These are phyloP conservation scores for Bondarzewia mesenterica DNA, from an alignment of 1,284 basidiomycete species.

Conservation along the genomic window DNA sequence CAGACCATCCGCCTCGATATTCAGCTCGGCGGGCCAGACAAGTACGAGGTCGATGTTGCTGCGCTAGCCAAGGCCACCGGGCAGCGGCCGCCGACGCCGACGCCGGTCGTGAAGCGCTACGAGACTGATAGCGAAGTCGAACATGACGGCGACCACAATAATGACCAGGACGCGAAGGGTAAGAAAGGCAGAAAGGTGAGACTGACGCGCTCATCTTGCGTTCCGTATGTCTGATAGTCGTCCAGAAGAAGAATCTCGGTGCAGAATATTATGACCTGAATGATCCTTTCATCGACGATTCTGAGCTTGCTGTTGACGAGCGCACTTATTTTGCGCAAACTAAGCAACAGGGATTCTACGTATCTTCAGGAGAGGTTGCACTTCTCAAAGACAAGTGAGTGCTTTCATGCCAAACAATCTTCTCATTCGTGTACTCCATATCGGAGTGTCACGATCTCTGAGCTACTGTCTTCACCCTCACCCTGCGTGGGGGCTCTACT, in stretches of 20 bases:
- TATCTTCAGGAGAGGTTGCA: slow-evolving; percentile 79
- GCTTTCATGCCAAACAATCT: slow-evolving; percentile 25
- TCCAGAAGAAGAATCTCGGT: slow-evolving; percentile 47
- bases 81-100: slow-evolving; percentile 52
- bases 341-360: slow-evolving; percentile 91
- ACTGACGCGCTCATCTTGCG: not conserved
- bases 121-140: slow-evolving; percentile 49
- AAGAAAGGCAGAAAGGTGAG: slow-evolving; percentile 36
- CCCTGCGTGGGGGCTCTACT: too few relatives aligned
- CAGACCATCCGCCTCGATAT: slow-evolving; percentile 65
- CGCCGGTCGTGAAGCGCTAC: slow-evolving; percentile 30
- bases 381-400: slow-evolving; percentile 63
- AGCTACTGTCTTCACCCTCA: too few relatives aligned
- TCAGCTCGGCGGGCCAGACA: slow-evolving; percentile 57
- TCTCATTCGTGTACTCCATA: slow-evolving; percentile 4
- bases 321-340: slow-evolving; percentile 90
- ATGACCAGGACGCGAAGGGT: slow-evolving; percentile 8
- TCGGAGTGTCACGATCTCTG: slow-evolving; percentile 20
- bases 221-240: not conserved
- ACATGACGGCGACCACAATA: slow-evolving; percentile 28
- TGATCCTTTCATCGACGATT: slow-evolving; percentile 97
- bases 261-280: slow-evolving; percentile 81
- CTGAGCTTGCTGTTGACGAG: slow-evolving; percentile 85
- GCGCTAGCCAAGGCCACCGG: slow-evolving; percentile 53
- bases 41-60: slow-evolving; percentile 65